Evolutionary conservation across 2,329 filamentous ascomycete species (phyloP).

Genomic region (Chrysosporium queenslandicum): DNA sequence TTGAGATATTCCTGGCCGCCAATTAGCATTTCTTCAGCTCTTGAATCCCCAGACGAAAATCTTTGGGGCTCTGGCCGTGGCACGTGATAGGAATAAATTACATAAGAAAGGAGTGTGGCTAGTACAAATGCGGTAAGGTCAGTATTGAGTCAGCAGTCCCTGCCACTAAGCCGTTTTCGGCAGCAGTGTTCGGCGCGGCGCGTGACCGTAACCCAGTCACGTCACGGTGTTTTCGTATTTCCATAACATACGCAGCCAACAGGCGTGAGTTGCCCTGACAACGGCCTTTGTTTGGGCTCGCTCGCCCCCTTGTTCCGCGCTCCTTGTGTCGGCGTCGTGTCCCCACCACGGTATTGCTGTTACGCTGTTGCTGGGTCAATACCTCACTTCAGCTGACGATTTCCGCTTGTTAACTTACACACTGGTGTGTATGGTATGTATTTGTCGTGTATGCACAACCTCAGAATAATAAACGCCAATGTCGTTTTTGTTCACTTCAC

Average conservation of each 20-base stretch:
- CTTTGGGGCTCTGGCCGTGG: background rate
- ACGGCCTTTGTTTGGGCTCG: constrained; percentile 13
- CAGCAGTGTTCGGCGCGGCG: constrained; percentile 1
- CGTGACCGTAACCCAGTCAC: constrained; percentile 8
- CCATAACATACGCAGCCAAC: constrained; percentile 3
- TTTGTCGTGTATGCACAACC: constrained; percentile 8
- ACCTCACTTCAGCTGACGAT: background rate
- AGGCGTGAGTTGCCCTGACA: constrained; percentile 11
- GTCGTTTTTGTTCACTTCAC: constrained; percentile 6
- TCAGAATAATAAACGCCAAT: constrained; percentile 4
- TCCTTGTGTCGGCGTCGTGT: background rate
- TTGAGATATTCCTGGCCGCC: background rate
- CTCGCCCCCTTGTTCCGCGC: background rate
- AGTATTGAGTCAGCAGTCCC: background rate
- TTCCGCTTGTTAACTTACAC: constrained; percentile 4
- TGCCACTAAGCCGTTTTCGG: background rate
- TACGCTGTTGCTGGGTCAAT: constrained; percentile 13
- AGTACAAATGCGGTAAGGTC: constrained; percentile 1
- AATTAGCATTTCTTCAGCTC: background rate
- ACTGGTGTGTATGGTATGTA: constrained; percentile 6
- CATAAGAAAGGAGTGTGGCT: too few relatives aligned
- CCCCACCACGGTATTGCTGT: constrained; percentile 5
- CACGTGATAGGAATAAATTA: background rate
- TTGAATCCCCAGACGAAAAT: background rate
- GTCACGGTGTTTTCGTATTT: constrained; percentile 12